These are phyloP conservation scores for Nidula niveotomentosa DNA, from an alignment of 1,284 basidiomycete genomes.

Conservation along the genomic window DNA sequence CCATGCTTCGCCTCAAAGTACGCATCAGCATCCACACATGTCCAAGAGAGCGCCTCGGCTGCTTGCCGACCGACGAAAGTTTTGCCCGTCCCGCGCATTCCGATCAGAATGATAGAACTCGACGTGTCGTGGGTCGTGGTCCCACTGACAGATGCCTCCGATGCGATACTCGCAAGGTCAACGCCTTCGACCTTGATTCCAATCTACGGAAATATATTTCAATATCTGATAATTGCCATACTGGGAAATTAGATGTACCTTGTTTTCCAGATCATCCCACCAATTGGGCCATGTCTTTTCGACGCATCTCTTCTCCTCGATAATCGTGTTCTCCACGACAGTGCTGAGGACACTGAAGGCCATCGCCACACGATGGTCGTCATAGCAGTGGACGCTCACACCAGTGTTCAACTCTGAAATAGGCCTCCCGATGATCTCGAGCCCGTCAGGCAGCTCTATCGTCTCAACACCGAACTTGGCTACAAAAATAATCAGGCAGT, in stretches of 20 bases:
- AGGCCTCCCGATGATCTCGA: conserved; percentile 85
- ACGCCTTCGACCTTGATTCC: conserved; percentile 89
- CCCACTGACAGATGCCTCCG: conserved; percentile 42
- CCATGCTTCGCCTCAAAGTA: conserved; percentile 73
- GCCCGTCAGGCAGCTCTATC: conserved; percentile 90
- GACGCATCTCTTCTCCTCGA: conserved; percentile 97
- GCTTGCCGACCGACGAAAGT: conserved; percentile 86
- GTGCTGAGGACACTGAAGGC: conserved; percentile 91
- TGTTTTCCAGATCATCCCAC: conserved; percentile 98
- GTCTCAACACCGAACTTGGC: conserved; percentile 96
- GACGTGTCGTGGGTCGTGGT: conserved; percentile 36
- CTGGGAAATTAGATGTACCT: conserved; percentile 47
- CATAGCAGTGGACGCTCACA: conserved; percentile 90
- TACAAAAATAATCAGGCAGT: conserved; percentile 25
- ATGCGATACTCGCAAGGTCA: conserved; percentile 57
- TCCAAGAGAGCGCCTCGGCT: conserved; percentile 72
- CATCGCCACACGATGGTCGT: conserved; percentile 99
- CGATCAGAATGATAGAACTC: conserved; percentile 84
- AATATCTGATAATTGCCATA: conserved; percentile 2
- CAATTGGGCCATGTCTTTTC: conserved; percentile 99
- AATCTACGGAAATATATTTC: conserved; percentile 51
- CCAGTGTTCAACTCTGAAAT: conserved; percentile 62
- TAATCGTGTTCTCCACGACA: conserved; percentile 72
- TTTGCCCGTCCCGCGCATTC: conserved; percentile 98
- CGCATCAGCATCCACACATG: conserved; percentile 87